A percentile compares a stretch with the other conserved stretches of the same genome.
Evolutionary conservation across 2,329 filamentous ascomycete genomes (phyloP).

Genomic region (Aspergillus clavatus): DNA sequence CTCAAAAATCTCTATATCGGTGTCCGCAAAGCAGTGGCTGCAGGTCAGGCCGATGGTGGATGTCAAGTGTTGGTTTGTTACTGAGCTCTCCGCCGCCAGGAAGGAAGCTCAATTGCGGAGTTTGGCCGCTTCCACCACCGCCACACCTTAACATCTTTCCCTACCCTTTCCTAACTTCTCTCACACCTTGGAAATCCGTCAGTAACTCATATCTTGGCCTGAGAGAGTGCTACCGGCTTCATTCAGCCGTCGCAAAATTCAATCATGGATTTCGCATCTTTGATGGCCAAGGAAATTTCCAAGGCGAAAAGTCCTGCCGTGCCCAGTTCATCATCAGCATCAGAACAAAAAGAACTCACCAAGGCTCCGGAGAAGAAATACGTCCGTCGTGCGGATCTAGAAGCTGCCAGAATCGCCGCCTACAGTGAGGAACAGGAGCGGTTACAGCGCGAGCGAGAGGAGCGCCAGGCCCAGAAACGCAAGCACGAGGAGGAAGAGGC

Average conservation of each 20-base stretch:
- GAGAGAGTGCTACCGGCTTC: too few relatives aligned
- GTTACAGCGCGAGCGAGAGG: constrained; percentile 65
- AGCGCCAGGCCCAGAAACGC: constrained; percentile 70
- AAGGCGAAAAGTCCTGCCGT: constrained; percentile 59
- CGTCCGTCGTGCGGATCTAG: constrained; percentile 76
- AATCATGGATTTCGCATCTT: constrained; percentile 87
- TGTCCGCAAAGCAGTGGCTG: neutral
- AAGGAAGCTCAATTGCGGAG: neutral
- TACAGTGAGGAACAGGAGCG: constrained; percentile 78
- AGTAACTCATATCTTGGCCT: too few relatives aligned
- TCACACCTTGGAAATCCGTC: neutral
- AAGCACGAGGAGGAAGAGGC: constrained; percentile 84
- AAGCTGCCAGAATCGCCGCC: constrained; percentile 71
- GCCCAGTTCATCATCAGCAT: constrained; percentile 10
- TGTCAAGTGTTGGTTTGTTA: neutral
- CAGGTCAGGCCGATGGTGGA: neutral
- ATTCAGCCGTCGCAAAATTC: neutral
- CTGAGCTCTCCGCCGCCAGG: neutral
- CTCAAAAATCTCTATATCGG: too few relatives aligned
- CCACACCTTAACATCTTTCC: neutral
- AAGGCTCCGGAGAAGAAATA: constrained; percentile 62
- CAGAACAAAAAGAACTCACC: constrained; percentile 16
- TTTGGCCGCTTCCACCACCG: neutral
- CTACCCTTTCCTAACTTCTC: neutral
- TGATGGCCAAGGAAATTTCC: constrained; percentile 90